These are phyloP conservation scores for Astrephomene gubernaculifera DNA, from an alignment of 139 green algal species.

Conservation along the genomic window DNA sequence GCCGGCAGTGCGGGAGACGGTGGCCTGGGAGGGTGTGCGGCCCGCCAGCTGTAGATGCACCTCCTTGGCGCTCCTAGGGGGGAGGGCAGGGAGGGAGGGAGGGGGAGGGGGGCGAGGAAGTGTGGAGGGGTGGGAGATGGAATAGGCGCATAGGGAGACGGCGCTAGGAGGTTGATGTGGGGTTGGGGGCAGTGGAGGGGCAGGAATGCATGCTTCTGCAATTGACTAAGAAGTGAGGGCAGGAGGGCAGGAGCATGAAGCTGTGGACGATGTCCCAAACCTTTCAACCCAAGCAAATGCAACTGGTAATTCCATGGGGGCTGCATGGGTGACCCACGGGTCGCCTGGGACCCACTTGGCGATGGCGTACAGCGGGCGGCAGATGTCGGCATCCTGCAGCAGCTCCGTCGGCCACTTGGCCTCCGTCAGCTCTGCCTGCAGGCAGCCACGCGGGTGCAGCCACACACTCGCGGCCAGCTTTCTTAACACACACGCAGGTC, in stretches of 20 bases:
- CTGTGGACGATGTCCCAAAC: no score
- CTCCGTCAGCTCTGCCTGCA: not conserved
- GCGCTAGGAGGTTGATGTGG: not conserved
- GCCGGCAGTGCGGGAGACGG: not conserved
- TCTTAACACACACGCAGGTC: no score
- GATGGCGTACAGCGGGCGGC: not conserved
- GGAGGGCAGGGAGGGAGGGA: not conserved
- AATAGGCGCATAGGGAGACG: not conserved
- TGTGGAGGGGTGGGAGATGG: not conserved
- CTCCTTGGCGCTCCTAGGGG: not conserved
- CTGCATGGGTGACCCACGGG: not conserved
- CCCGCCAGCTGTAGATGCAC: not conserved
- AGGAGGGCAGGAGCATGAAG: not conserved
- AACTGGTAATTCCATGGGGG: no score
- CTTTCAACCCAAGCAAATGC: no score
- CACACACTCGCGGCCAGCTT: no score
- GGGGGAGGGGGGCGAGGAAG: not conserved
- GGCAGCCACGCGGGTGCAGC: no score
- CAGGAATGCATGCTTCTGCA: not conserved
- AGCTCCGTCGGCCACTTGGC: slow-evolving; percentile 1
- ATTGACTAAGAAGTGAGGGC: not conserved
- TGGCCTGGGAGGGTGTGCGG: not conserved
- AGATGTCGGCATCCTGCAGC: not conserved
- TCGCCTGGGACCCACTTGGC: not conserved
- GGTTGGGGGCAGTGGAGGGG: not conserved